Evolutionary conservation across 2,329 filamentous ascomycete species (phyloP).

Genomic region (Aspergillus sp.): DNA sequence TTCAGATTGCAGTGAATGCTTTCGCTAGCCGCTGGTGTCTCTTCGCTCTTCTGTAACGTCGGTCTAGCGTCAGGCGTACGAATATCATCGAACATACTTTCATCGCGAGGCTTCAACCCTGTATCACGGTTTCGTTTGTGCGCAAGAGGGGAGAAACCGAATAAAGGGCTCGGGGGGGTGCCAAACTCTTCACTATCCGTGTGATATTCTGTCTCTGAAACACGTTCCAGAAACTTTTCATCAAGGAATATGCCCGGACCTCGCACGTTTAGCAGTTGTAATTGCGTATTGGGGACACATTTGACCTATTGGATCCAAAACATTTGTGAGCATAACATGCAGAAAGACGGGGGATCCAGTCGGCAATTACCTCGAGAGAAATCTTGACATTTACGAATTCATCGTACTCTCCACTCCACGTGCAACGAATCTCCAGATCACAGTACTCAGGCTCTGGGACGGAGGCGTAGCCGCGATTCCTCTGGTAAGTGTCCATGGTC

Average conservation of each 20-base stretch:
- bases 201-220: conserved; percentile 3
- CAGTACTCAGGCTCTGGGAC: conserved; percentile 19
- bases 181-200: conserved; percentile 1
- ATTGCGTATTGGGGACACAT: conserved; percentile 20
- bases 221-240: conserved; percentile 12
- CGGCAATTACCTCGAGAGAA: conserved; percentile 29
- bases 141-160: conserved; percentile 14
- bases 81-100: not conserved
- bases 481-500: conserved; percentile 3
- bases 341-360: not conserved
- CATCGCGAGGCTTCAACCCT: not conserved
- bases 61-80: not conserved
- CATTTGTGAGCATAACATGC: not conserved
- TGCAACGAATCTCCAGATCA: conserved; percentile 31
- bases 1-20: not conserved
- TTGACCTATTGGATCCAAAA: conserved; percentile 21
- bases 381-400: conserved; percentile 21
- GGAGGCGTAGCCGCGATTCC: not conserved
- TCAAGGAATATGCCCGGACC: conserved; percentile 11
- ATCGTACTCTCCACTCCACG: conserved; percentile 30
- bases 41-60: not conserved
- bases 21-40: not conserved
- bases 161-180: conserved; percentile 19
- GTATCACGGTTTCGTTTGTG: not conserved
- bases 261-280: conserved; percentile 23